Conservation (phyloP, 129 eudicot species). For the Lonicera japonica region DNA sequence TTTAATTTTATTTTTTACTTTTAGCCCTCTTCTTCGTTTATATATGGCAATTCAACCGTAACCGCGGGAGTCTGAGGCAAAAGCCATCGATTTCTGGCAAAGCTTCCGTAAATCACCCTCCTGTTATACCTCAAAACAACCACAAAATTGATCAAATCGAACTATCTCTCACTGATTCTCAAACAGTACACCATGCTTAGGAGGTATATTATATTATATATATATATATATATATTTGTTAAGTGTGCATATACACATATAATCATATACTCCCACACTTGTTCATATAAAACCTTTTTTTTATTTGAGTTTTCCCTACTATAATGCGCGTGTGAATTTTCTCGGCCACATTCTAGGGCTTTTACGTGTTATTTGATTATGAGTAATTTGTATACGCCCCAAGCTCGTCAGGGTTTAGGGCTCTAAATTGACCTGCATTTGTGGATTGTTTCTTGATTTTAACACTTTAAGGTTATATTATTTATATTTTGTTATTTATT, state of each 20-base stretch:
- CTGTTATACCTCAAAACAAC: no score
- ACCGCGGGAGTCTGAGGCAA: no score
- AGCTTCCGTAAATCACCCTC: no score
- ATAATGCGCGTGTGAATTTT: background rate
- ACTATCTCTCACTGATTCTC: background rate
- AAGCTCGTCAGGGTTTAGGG: slow-evolving; percentile 18
- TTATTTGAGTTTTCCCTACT: background rate
- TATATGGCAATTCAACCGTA: no score
- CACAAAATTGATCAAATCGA: no score
- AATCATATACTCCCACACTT: slow-evolving; percentile 1
- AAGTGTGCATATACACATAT: background rate
- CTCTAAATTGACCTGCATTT: background rate
- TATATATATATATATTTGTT: no score
- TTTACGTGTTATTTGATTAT: background rate
- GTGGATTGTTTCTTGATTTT: background rate
- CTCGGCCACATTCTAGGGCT: background rate
- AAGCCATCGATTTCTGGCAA: no score
- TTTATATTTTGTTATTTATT: slow-evolving; percentile 8
- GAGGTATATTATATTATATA: slow-evolving; percentile 20
- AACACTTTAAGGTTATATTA: background rate
- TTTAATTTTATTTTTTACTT: no score
- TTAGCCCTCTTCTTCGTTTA: no score
- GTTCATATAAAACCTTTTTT: background rate
- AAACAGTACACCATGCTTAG: slow-evolving; percentile 34
- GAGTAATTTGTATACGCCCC: background rate